Evolutionary conservation across 805 yeast genomes (phyloP).

Genomic region (Spathaspora arborariae): DNA sequence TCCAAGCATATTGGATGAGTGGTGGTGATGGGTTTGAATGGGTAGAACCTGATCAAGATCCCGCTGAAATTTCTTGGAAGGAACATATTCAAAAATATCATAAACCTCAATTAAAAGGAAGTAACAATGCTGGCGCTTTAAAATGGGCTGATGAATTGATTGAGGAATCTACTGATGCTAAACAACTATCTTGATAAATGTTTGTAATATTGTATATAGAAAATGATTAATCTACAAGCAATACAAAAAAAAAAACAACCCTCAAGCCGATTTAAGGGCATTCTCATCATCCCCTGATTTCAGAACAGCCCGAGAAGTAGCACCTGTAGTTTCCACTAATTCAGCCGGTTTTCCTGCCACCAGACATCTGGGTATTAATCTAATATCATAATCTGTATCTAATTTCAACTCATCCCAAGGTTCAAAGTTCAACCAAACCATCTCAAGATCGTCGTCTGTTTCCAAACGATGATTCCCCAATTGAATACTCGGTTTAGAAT

Average conservation of each 20-base stretch:
- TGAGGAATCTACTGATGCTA: constrained; percentile 7
- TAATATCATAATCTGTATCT: constrained; percentile 37
- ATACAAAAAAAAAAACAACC: too few relatives aligned
- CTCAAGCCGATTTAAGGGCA: background rate
- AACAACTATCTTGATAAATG: background rate
- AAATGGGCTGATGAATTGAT: constrained; percentile 42
- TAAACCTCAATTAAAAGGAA: constrained; percentile 16
- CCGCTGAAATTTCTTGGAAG: constrained; percentile 58
- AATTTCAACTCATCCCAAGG: constrained; percentile 43
- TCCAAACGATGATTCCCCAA: constrained; percentile 35
- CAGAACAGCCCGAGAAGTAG: background rate
- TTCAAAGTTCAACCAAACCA: constrained; percentile 41
- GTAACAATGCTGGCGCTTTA: constrained; percentile 15
- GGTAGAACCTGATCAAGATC: constrained; percentile 90
- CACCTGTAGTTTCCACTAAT: background rate
- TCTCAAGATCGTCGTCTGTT: constrained; percentile 40
- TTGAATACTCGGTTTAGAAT: constrained; percentile 32
- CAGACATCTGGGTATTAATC: constrained; percentile 28
- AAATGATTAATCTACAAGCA: background rate
- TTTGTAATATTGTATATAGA: background rate
- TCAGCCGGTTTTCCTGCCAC: background rate
- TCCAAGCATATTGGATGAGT: constrained; percentile 83
- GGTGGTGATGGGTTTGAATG: constrained; percentile 86
- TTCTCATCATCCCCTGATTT: background rate
- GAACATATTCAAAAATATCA: constrained; percentile 23